These are phyloP conservation scores for Penicillium maclennaniae DNA, from an alignment of 495 filamentous ascomycete species.

Conservation along the genomic window DNA sequence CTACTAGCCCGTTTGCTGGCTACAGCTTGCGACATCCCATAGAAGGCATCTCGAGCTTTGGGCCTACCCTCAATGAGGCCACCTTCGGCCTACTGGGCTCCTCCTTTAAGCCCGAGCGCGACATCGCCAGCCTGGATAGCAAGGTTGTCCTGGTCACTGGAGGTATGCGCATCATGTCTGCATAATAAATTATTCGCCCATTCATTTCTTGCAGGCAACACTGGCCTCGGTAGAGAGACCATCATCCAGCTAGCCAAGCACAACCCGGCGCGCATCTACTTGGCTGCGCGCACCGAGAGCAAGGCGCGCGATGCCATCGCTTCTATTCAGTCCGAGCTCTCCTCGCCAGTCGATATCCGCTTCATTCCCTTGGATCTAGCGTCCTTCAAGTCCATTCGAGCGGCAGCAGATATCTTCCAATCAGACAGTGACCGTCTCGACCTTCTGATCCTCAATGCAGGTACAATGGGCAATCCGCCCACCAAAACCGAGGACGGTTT, in stretches of 20 bases:
- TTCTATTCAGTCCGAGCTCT: slow-evolving; percentile 43
- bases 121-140: slow-evolving; percentile 53
- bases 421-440: slow-evolving; percentile 51
- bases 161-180: slow-evolving; percentile 29
- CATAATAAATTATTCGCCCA: not conserved
- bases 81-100: slow-evolving; percentile 36
- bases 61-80: slow-evolving; percentile 38
- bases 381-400: slow-evolving; percentile 50
- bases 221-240: slow-evolving; percentile 64
- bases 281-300: slow-evolving; percentile 53
- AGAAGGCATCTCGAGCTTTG: slow-evolving; percentile 33
- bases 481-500: slow-evolving; percentile 73
- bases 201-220: slow-evolving; percentile 47
- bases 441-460: slow-evolving; percentile 51
- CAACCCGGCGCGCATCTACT: slow-evolving; percentile 56
- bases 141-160: slow-evolving; percentile 63
- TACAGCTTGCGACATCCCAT: slow-evolving; percentile 33
- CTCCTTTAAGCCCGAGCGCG: slow-evolving; percentile 50
- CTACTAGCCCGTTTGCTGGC: slow-evolving; percentile 11
- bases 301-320: slow-evolving; percentile 51
- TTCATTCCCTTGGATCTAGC: slow-evolving; percentile 50
- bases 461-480: slow-evolving; percentile 57
- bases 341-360: slow-evolving; percentile 42
- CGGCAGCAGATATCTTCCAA: slow-evolving; percentile 45
- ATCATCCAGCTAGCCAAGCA: slow-evolving; percentile 59